Evolutionary conservation across 169 alveolate species (phyloP).

Genomic region (Plasmodium inui): DNA sequence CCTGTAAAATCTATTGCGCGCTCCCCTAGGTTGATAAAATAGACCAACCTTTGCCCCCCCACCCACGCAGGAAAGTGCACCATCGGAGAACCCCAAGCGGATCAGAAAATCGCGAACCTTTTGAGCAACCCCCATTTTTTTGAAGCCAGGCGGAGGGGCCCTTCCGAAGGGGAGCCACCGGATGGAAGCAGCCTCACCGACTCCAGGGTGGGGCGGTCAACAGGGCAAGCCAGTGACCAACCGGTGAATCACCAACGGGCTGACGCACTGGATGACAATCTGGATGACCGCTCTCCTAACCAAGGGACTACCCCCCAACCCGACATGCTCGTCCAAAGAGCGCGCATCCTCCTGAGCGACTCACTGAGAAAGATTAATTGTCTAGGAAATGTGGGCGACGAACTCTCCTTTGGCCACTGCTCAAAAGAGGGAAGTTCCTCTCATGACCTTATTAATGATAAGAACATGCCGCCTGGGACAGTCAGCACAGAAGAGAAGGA

Average conservation of each 20-base stretch:
- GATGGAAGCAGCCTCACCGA: background rate
- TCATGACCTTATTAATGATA: too few relatives aligned
- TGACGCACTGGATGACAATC: background rate
- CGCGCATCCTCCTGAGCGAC: background rate
- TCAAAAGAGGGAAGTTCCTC: background rate
- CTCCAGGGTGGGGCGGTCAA: background rate
- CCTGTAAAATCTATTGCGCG: background rate
- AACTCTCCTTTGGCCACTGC: background rate
- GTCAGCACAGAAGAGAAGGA: background rate
- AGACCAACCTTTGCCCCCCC: background rate
- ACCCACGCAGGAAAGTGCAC: background rate
- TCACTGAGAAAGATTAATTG: background rate
- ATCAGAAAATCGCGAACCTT: background rate
- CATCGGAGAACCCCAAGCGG: background rate
- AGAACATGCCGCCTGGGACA: background rate
- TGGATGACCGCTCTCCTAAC: background rate
- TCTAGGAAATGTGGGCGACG: background rate
- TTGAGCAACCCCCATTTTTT: background rate
- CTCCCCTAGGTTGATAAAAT: background rate
- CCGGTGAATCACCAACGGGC: background rate
- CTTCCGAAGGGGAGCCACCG: constrained; percentile 4
- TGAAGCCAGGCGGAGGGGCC: background rate
- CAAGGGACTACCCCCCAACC: background rate
- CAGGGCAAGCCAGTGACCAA: background rate
- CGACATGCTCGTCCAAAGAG: background rate